A percentile compares a stretch with the other conserved stretches of the same genome.
Conservation (phyloP, 108 stramenopile genomes). For the Seminavis robusta region DNA sequence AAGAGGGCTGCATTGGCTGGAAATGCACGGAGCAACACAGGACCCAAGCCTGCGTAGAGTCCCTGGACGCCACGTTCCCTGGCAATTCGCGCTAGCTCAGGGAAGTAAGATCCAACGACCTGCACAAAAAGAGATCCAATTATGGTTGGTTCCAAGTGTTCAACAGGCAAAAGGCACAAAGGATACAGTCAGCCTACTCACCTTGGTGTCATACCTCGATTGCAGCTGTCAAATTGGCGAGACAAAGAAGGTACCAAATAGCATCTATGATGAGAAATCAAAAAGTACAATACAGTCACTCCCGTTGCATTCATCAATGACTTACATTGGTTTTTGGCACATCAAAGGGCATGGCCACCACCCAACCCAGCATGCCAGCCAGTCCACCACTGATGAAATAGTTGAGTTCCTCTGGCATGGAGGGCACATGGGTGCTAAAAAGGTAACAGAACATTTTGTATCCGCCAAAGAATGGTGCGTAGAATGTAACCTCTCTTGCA, state of each 20-base stretch:
- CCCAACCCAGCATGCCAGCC: conserved; percentile 87
- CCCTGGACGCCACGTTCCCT: conserved; percentile 66
- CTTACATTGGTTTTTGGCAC: conserved; percentile 91
- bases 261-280: no score
- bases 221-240: no score
- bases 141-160: no score
- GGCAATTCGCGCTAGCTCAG: conserved; percentile 66
- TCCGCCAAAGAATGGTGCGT: conserved; percentile 75
- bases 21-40: conserved; percentile 82
- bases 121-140: no score
- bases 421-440: conserved; percentile 70
- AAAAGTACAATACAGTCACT: no score
- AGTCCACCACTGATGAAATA: conserved; percentile 85
- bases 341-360: conserved; percentile 86
- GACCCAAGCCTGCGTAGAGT: conserved; percentile 74
- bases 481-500: conserved; percentile 79
- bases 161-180: no score
- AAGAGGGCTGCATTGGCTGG: conserved; percentile 92
- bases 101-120: conserved; percentile 85
- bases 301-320: no score
- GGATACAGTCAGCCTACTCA: no score
- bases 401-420: conserved; percentile 86
- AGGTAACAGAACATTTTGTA: conserved; percentile 79
- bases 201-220: no score
- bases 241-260: no score